Base-by-base conservation (phyloP, 257 asterid species). In the Nicotiana tomentosiformis region DNA sequence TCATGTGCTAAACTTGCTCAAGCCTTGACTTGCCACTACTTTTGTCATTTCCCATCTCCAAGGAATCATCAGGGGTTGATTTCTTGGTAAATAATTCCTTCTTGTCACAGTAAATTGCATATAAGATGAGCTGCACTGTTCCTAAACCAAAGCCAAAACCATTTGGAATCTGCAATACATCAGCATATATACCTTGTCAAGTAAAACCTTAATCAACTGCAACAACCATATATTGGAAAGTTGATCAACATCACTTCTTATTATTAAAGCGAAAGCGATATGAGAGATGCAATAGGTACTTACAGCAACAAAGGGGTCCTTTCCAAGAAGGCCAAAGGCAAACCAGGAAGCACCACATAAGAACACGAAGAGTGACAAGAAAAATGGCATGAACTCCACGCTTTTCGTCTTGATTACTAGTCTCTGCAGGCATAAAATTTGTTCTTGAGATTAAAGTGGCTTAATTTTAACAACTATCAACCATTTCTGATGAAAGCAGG, bases 351-450 rank as follows among this genome's bases (percentile, higher is more conserved):
- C 89, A 2, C 94, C 97, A 81, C 94, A 89, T 60, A 95, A 39
- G 93, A 95, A 95, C 26, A 89, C 93, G 77, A 91, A 92, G 82
- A 92, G 76, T 1, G 98, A 92, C 84, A 90, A 62, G 91, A 90
- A 89, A 87, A 92, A 95, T 39, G 99, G 98, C 97, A 93, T 95
- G 89, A 90, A 93, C 78, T 93, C 97, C 85, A 92, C 97, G 69
- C 98, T 92, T 83, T 91, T 95, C 33, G 98, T 92, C 85, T 87
- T 91, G 89, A 90, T 90, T 85, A 95, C 97, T 88, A 92, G 26
- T 81, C 93, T 91, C 99, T 93, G 92, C 90, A 86, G 0, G 5
- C 82, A 79, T 79, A 14, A 20, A 57, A 46, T 81, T 80, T n/a
- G 20, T 49, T 1, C 62, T 74, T 26, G 2, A 72, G 79, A 11